Evolutionary conservation across 768 basidiomycete species (phyloP), one percentile per base, ranked within the genome.

Genomic region (Megacollybia marginata): DNA sequence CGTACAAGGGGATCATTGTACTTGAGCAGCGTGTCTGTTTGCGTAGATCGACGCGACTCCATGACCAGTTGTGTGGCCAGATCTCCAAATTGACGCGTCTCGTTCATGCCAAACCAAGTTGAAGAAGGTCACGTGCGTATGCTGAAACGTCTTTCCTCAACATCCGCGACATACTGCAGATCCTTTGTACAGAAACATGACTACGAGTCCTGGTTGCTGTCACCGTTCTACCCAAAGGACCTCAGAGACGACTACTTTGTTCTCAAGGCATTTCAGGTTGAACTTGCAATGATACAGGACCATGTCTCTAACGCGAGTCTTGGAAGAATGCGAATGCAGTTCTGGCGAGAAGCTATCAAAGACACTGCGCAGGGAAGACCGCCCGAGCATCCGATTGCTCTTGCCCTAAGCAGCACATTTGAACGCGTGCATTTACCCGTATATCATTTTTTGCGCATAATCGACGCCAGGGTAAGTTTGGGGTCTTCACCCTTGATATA

Each of bases 1-100:
- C 92, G 84, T 33, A 97, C 88, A 56, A 92, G 81, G 42, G 79
- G 69, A 64, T 93, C 87, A 67, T 95, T 94, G 75, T 97, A 96
- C 59, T 94, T 95, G 54, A 91, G 74, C 12, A 97, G 75, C 5
- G 84, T 83, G 57, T 92, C 87, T 6, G 88, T 85, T 33, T 83
- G 78, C 1, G 83, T 87, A 1, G 94, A 93, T 20, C 94, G 76
- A 15, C 88, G 83, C 10, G 92, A 83, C 65, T 96, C 92, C 53
- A 79, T 76, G 54, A 95, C 75, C 52, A 98, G 88, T 65, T 91
- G 84, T 7, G 88, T 89, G 6, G 85, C 89, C 55, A 91, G 82
- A 69, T 96, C 92, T 55, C 87, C 82, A 59, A 80, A 87, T 61
- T 89, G 86, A 56, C 78, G 78, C 58, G 76, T 46, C 36, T 81